A percentile compares a stretch with the other conserved stretches of the same genome.
phyloP scores from a whole-genome alignment of 1,284 basidiomycete genomes.

The Mycena citricolor region DNA sequence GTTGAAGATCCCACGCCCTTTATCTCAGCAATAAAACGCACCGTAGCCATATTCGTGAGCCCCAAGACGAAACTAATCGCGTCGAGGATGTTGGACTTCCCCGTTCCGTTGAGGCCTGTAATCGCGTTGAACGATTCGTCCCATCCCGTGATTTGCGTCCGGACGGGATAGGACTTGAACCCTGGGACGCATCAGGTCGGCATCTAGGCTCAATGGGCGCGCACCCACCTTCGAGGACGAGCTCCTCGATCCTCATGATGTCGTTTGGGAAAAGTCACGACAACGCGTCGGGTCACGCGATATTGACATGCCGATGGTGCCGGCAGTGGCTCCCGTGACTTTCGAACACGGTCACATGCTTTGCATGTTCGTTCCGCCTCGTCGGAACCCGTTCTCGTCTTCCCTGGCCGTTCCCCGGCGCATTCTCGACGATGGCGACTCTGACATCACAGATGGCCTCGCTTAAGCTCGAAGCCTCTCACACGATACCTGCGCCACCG shows the following conservation, averaged over 20 bases:
- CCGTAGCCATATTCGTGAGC: conserved; percentile 89
- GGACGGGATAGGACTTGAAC: conserved; percentile 96
- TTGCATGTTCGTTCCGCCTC: too few relatives aligned
- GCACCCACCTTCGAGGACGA: conserved; percentile 68
- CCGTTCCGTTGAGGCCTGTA: conserved; percentile 92
- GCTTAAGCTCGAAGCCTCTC: too few relatives aligned
- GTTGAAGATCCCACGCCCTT: too few relatives aligned
- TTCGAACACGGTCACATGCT: too few relatives aligned
- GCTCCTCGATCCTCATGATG: conserved; percentile 78
- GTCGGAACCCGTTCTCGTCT: too few relatives aligned
- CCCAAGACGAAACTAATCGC: conserved; percentile 98
- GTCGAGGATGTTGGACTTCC: conserved; percentile 97
- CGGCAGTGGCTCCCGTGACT: too few relatives aligned
- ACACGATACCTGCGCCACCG: too few relatives aligned
- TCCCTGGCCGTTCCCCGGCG: too few relatives aligned
- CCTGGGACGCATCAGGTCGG: conserved; percentile 43
- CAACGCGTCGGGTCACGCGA: too few relatives aligned
- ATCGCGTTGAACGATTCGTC: conserved; percentile 97
- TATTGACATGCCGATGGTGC: too few relatives aligned
- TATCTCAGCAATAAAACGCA: conserved; percentile 41
- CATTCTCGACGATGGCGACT: too few relatives aligned
- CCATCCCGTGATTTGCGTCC: conserved; percentile 94
- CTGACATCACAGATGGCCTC: too few relatives aligned
- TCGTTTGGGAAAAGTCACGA: conserved; percentile 8
- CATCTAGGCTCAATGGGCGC: neutral